Conservation (phyloP, 2,329 filamentous ascomycete genomes). For the Neonectria faginata region DNA sequence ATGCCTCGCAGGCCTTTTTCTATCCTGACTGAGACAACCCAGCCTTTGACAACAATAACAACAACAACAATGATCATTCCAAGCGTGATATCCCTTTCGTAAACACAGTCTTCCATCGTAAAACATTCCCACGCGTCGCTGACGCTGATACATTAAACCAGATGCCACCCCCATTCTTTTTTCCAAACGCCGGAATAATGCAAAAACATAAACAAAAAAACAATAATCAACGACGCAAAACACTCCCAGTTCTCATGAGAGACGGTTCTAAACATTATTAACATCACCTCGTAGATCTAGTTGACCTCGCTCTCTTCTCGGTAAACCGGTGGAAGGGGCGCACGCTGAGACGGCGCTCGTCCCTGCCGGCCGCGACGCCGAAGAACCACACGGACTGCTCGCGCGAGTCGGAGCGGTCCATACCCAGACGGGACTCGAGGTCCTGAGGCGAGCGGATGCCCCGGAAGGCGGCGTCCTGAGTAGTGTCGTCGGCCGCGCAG, state of each 20-base stretch:
- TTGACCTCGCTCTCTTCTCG: conserved; percentile 51
- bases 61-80: conserved; percentile 14
- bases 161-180: conserved; percentile 3
- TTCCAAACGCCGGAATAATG: conserved; percentile 26
- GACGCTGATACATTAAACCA: conserved; percentile 15
- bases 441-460: conserved; percentile 75
- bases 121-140: conserved; percentile 7
- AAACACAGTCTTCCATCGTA: conserved; percentile 3
- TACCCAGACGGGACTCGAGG: conserved; percentile 75
- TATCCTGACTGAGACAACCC: conserved; percentile 9
- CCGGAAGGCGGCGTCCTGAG: conserved; percentile 79
- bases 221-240: conserved; percentile 3
- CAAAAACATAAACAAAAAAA: conserved; percentile 1
- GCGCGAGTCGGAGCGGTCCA: conserved; percentile 56
- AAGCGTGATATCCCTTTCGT: conserved; percentile 17
- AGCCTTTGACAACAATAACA: not conserved
- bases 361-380: conserved; percentile 54
- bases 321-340: conserved; percentile 60
- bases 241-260: conserved; percentile 10
- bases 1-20: conserved; percentile 15
- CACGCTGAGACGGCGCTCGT: conserved; percentile 58
- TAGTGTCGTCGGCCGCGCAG: conserved; percentile 77
- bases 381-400: conserved; percentile 67
- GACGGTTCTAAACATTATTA: conserved; percentile 25
- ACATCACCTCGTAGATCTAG: conserved; percentile 42